These are phyloP conservation scores for Candida tammaniensis DNA, from an alignment of 805 yeast genomes.

Conservation along the genomic window DNA sequence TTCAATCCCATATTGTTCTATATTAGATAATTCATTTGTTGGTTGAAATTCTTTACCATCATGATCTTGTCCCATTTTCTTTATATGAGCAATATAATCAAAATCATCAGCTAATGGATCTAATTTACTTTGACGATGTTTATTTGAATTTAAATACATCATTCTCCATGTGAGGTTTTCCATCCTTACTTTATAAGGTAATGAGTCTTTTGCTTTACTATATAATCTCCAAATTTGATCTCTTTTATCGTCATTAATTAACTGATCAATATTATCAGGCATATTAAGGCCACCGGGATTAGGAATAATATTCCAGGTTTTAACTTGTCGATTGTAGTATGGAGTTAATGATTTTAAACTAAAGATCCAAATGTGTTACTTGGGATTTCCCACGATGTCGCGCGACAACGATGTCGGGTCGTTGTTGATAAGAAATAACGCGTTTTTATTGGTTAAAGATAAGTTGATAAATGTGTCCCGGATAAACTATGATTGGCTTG, in stretches of 20 bases:
- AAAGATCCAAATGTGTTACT: too few relatives aligned
- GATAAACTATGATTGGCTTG: too few relatives aligned
- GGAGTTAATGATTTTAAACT: too few relatives aligned
- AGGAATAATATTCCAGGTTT: too few relatives aligned
- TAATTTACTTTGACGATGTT: conserved; percentile 5
- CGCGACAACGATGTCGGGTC: too few relatives aligned
- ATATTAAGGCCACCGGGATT: too few relatives aligned
- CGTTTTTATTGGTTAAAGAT: too few relatives aligned
- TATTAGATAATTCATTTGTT: background rate
- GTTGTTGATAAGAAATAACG: too few relatives aligned
- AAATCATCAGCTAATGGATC: conserved; percentile 55
- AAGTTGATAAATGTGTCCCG: too few relatives aligned
- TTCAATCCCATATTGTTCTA: background rate
- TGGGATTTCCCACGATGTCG: too few relatives aligned
- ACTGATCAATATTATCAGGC: too few relatives aligned
- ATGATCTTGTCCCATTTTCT: conserved; percentile 47
- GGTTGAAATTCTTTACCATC: background rate
- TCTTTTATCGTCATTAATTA: conserved; percentile 11
- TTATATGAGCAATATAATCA: conserved; percentile 64
- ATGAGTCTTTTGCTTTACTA: conserved; percentile 65
- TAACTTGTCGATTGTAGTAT: too few relatives aligned
- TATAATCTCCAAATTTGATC: conserved; percentile 74
- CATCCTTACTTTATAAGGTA: conserved; percentile 76
- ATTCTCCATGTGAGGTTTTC: conserved; percentile 86
- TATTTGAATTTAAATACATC: conserved; percentile 52